Conservation (phyloP, 805 yeast genomes). For the Clavispora carvajalis region DNA sequence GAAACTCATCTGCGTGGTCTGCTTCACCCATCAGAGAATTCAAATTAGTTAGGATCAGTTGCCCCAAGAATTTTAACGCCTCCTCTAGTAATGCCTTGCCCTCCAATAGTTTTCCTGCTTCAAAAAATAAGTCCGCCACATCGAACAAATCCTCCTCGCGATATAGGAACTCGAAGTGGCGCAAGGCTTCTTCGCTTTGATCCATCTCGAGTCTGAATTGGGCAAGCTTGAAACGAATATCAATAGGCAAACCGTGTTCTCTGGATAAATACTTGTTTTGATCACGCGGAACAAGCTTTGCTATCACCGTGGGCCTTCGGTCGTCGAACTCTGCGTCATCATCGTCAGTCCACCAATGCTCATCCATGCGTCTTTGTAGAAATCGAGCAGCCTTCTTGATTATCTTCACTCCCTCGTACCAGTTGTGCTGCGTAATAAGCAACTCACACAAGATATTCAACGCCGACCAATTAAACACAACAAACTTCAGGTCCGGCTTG, state of each 20-base stretch:
- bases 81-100: conserved; percentile 65
- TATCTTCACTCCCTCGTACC: conserved; percentile 55
- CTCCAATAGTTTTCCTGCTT: conserved; percentile 72
- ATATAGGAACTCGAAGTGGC: conserved; percentile 59
- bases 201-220: conserved; percentile 62
- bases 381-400: conserved; percentile 75
- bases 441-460: conserved; percentile 79
- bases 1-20: conserved; percentile 23
- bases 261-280: conserved; percentile 14
- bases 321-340: conserved; percentile 74
- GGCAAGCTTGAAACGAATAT: conserved; percentile 80
- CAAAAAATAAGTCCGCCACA: conserved; percentile 66
- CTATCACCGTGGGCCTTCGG: conserved; percentile 37
- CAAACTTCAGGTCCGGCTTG: conserved; percentile 24
- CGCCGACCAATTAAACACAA: conserved; percentile 78
- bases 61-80: conserved; percentile 59
- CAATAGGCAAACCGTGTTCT: conserved; percentile 64
- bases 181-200: conserved; percentile 62
- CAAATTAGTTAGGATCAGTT: conserved; percentile 4
- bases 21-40: conserved; percentile 45
- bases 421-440: conserved; percentile 63
- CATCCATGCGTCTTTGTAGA: conserved; percentile 66
- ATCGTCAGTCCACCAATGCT: conserved; percentile 60
- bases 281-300: conserved; percentile 4
- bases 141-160: conserved; percentile 49